Evolutionary conservation across 1,284 basidiomycete genomes (phyloP), one percentile per base, ranked within the genome.

Genomic region (Papiliotrema flavescens): DNA sequence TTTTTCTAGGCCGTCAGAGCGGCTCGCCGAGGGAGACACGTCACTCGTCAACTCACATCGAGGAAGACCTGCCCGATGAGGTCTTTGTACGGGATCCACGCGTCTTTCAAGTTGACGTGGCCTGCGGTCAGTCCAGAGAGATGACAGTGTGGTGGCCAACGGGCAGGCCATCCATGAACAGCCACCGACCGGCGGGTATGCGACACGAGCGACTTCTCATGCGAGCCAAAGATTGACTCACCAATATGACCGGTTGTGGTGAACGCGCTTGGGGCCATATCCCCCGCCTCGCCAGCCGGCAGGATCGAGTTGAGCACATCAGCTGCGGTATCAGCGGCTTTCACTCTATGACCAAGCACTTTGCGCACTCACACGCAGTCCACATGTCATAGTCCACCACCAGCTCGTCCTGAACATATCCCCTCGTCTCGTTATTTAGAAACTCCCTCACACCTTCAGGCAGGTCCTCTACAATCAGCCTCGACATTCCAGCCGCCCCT

Each of bases 161-260:
- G n/a, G n/a, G n/a, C n/a, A n/a, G n/a, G n/a, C n/a, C n/a, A n/a
- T n/a, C n/a, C 28, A 34, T 34, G 51, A 26, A 35, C 23, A 17
- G 36, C n/a, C 23, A 14, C 40, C 20, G 40, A 20, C 13, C 8
- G 13, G 17, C 35, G 23, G 22, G n/a, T n/a, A n/a, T n/a, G n/a
- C n/a, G n/a, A 26, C 32, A 32, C 20, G n/a, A 6, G 23, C 20
- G 13, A 34, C n/a, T 36, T 6, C 6, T 9, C 20, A 35, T 14
- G 1, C 23, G 20, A 13, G n/a, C 17, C 13, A 41, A 9, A 51
- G 20, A 2, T 15, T 20, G 1, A 66, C 82, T 54, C 63, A 88
- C 90, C 92, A 52, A 98, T 86, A 74, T 98, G 96, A 0, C 96
- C 95, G 1, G 86, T 89, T 54, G 84, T 83, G 11, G 95, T 87